A percentile compares a stretch with the other conserved stretches of the same genome.
Evolutionary conservation across 2,329 filamentous ascomycete species (phyloP).

Genomic region (Colletotrichum limetticola): DNA sequence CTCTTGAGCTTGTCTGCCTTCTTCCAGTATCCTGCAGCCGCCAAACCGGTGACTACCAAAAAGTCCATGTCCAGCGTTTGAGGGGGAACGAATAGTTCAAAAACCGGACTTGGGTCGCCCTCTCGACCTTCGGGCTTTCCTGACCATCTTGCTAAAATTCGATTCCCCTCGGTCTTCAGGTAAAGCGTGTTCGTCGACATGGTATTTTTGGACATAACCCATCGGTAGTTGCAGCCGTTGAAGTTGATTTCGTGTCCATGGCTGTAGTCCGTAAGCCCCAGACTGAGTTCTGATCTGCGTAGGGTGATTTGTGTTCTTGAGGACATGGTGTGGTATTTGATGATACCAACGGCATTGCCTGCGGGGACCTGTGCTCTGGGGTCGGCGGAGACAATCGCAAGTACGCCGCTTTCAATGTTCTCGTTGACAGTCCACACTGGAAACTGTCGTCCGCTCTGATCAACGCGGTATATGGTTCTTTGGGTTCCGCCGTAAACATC

Average conservation of each 20-base stretch:
- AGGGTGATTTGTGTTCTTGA: constrained; percentile 2
- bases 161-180: background rate
- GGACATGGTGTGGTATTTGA: constrained; percentile 5
- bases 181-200: constrained; percentile 4
- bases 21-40: background rate
- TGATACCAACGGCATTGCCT: background rate
- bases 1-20: background rate
- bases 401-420: background rate
- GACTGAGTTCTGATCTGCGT: background rate
- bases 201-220: background rate
- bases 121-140: background rate
- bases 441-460: background rate
- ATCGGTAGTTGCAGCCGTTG: constrained; percentile 1
- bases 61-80: constrained; percentile 17
- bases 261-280: background rate
- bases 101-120: background rate
- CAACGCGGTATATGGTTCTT: constrained; percentile 15
- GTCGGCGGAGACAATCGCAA: constrained; percentile 2
- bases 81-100: constrained; percentile 19
- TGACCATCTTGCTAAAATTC: background rate
- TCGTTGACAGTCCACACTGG: constrained; percentile 11
- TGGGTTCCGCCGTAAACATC: background rate
- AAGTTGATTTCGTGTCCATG: constrained; percentile 1
- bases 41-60: constrained; percentile 13
- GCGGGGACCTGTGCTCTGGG: background rate